Evolutionary conservation across 768 basidiomycete species (phyloP), one percentile per base, ranked within the genome.

Genomic region (Pluteus cervinus): DNA sequence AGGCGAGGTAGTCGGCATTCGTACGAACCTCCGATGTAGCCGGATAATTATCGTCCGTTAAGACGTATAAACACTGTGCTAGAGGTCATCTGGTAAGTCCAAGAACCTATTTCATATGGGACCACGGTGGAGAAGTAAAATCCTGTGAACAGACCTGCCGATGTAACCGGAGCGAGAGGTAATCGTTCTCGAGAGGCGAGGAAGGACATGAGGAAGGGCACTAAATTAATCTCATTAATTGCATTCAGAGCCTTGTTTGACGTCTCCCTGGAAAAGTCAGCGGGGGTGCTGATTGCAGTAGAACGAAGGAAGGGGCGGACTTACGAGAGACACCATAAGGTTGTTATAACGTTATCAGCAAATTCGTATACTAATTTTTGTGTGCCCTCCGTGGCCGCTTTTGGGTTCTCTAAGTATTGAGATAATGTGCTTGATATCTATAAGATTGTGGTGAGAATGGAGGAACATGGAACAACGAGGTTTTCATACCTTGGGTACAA

Each of bases 271-370:
- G 51, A 47, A 47, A 54, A 54, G 44, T 58, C 65, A 53, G 60
- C 50, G n/a, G n/a, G n/a, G n/a, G n/a, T n/a, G n/a, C n/a, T n/a
- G n/a, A n/a, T n/a, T n/a, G n/a, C n/a, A n/a, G n/a, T n/a, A n/a
- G n/a, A n/a, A n/a, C n/a, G n/a, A n/a, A n/a, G n/a, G n/a, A n/a
- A n/a, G n/a, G n/a, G n/a, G 29, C 31, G 8, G 12, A 79, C 88
- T 76, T 69, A 94, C 83, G 89, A 89, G 46, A 97, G 70, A 61
- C 91, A 93, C 93, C 93, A 96, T 17, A 97, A 58, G 11, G 85
- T 77, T 4, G 92, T 93, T 47, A 96, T 86, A 25, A 93, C 79
- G 56, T 91, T 96, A 47, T 96, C 93, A 2, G 92, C 79, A 48
- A 94, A 81, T 48, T 87, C 81, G 49, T 86, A 88, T 2, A 92